phyloP scores from a whole-genome alignment of 164 flowering plant species.

The Liquidambar formosana region DNA sequence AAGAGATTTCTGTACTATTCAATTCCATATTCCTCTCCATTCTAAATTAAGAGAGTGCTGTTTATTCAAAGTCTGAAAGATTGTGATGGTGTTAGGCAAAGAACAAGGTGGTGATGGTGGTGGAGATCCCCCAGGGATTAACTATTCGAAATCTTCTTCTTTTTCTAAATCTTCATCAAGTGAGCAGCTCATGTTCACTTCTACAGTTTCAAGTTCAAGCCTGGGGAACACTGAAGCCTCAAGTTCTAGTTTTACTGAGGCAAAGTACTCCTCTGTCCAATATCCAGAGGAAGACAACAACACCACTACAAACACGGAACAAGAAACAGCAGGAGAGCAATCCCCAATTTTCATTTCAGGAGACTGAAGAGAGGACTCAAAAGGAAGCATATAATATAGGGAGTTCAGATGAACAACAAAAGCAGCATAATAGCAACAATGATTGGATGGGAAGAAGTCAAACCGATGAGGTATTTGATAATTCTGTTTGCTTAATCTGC shows the following conservation, averaged over 20 bases:
- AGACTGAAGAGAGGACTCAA: conserved; percentile 4
- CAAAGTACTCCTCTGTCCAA: conserved; percentile 6
- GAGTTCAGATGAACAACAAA: conserved; percentile 17
- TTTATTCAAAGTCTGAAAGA: no score
- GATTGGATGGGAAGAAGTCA: conserved; percentile 23
- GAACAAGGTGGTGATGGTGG: conserved; percentile 2
- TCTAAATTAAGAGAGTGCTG: no score
- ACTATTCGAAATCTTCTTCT: background rate
- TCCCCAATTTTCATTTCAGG: conserved; percentile 9
- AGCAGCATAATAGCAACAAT: conserved; percentile 7
- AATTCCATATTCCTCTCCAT: no score
- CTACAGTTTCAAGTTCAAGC: conserved; percentile 13
- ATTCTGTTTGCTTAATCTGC: conserved; percentile 46
- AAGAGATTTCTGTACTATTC: no score
- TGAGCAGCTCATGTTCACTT: conserved; percentile 5
- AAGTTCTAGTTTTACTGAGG: conserved; percentile 14
- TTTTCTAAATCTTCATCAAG: conserved; percentile 12
- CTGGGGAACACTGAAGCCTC: conserved; percentile 10
- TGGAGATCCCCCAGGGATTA: conserved; percentile 5
- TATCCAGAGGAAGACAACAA: conserved; percentile 15
- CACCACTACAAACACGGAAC: conserved; percentile 17
- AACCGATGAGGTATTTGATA: conserved; percentile 20
- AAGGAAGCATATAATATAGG: conserved; percentile 8
- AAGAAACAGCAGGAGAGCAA: conserved; percentile 18
- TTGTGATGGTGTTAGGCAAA: background rate